phyloP scores from a whole-genome alignment of 2,329 filamentous ascomycete species.

The Pleoardoris graminearum region DNA sequence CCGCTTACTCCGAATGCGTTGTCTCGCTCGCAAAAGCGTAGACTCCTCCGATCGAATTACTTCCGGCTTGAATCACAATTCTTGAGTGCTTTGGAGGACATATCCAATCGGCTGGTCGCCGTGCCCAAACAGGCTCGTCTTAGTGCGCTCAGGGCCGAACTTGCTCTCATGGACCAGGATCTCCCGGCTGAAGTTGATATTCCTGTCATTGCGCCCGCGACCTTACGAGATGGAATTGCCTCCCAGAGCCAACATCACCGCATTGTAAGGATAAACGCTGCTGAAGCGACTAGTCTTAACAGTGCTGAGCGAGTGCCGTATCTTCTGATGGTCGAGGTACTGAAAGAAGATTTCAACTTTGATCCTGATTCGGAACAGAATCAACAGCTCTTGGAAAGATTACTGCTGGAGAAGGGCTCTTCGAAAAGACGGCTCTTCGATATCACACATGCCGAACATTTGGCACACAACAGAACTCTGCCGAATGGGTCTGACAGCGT shows the following conservation, averaged over 20 bases:
- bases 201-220: slow-evolving; percentile 77
- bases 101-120: slow-evolving; percentile 80
- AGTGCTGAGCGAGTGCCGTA: slow-evolving; percentile 87
- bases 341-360: slow-evolving; percentile 81
- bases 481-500: slow-evolving; percentile 67
- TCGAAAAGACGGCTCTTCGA: slow-evolving; percentile 56
- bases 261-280: slow-evolving; percentile 80
- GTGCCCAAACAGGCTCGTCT: slow-evolving; percentile 81
- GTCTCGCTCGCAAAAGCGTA: slow-evolving; percentile 68
- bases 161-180: slow-evolving; percentile 79
- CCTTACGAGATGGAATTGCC: slow-evolving; percentile 71
- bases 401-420: slow-evolving; percentile 68
- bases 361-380: slow-evolving; percentile 76
- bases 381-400: slow-evolving; percentile 64
- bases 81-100: slow-evolving; percentile 76
- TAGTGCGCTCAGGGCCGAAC: slow-evolving; percentile 77
- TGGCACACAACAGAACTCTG: slow-evolving; percentile 50
- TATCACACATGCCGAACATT: slow-evolving; percentile 64
- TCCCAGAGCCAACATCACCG: slow-evolving; percentile 78
- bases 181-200: slow-evolving; percentile 83
- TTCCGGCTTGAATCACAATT: slow-evolving; percentile 82
- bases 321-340: slow-evolving; percentile 79
- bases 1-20: slow-evolving; percentile 64
- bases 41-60: slow-evolving; percentile 76
- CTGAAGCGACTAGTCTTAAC: slow-evolving; percentile 82